Base-by-base conservation (phyloP, 2,329 filamentous ascomycete genomes). In the Furcasterigmium sp. region DNA sequence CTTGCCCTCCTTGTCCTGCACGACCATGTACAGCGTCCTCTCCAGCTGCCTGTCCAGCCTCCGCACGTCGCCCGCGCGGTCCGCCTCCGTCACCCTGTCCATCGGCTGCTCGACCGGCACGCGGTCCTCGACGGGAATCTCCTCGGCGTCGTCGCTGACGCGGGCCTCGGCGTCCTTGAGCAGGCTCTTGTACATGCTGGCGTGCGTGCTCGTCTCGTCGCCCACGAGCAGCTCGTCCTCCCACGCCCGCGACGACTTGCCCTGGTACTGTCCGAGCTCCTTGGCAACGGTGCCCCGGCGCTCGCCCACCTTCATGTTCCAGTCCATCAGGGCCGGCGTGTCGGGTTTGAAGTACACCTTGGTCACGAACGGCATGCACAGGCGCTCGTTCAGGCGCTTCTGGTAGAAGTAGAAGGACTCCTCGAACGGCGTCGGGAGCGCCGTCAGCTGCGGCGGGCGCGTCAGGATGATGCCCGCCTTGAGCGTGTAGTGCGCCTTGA, bases 401-500 rank as follows among this genome's bases (percentile, higher is more conserved):
- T 98, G 93, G 71, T 98, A 98, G 63, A 98, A 90, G 74, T 85
- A 95, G 69, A 85, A 97, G 51, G 91, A 77, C 59, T 89, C 86
- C 67, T 98, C 93, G 67, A 98, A 97, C 11, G 87, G 76, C 26
- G 86, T 87, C 42, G 91, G 82, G 48, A 85, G 75, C 53, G 87
- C 85, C 20, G 93, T 97, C 56, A 98, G 75, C 46, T 94, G 73
- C 7, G 93, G 93, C 38, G 93, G 81, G 21, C 93, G 88, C 37
- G 90, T 93, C 50, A 98, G 81, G 53, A 97, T 80, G 46, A 96
- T 75, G 51, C 88, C 86, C 45, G 76, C 73, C 46, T 69, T 71
- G 60, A 82, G 70, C 51, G 68, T 65, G 65, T 77, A 78, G 41
- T 41, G 39, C 18, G 29, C 23, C 30, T 41, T 41, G 19, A 26